Evolutionary conservation across 352 stramenopile species (phyloP), one percentile per base, ranked within the genome.

Genomic region (Phytophthora tentaculata): DNA sequence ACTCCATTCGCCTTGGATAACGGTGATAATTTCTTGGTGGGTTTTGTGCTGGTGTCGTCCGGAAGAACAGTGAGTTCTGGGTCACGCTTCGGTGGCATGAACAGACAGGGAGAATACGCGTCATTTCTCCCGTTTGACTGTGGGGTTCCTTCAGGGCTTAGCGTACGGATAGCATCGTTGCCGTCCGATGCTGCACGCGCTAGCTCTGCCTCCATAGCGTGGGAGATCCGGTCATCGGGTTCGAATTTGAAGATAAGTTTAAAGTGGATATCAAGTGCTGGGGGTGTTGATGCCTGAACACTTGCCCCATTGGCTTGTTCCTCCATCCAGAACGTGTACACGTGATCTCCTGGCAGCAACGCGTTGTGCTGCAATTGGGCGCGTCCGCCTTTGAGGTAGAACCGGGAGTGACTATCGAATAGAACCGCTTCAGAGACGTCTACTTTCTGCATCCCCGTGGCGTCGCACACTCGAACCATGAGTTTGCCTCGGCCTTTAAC

Each of bases 281-380:
- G 29, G 3, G 69, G 32, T 2, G 56, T 13, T n/a, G 60, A 59
- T 17, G 62, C 22, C 43, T 69, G 44, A 48, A 59, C 43, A 16
- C 44, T 64, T 13, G 41, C 16, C 17, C 47, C 52, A 32, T 37
- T 61, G 1, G 19, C 1, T 41, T 73, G 51, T 23, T 76, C 58
- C 54, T 89, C 73, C 28, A 88, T 75, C 86, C 86, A 94, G 52
- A 94, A 91, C 6, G 83, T 86, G 60, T 94, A 94, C 10, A 87
- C 69, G 52, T 88, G 74, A 47, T 79, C 64, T 44, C 86, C 85
- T 49, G 82, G 77, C 8, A 90, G 48, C 9, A 83, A 19, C 7
- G 67, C 77, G 9, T 83, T 73, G 52, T 77, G 64, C 23, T 84
- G 61, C 3, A 92, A 55, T 23, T 78, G 79, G 5, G 75, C 71